Evolutionary conservation across 169 alveolate species (phyloP), one percentile per base, ranked within the genome.

Genomic region (Plasmodium gonderi): DNA sequence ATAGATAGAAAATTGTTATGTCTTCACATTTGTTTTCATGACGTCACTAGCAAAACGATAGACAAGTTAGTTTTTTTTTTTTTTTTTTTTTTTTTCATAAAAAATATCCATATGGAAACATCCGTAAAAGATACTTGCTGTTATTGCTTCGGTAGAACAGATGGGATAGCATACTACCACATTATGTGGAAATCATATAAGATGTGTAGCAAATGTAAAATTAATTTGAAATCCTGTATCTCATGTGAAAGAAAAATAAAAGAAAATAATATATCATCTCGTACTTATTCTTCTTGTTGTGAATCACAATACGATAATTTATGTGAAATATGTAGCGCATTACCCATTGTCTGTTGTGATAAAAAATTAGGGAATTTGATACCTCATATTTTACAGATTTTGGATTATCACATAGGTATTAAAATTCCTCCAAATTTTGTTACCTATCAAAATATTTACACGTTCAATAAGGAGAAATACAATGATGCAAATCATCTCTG

Each of bases 211-310:
- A 29, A 7, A n/a, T 80, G 91, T 45, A 80, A 64, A 64, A 40
- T 44, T 20, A 54, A 80, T 31, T 80, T 80, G 72, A 80, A 80
- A 20, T 40, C 60, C 3, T 80, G 91, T 44, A 7, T 80, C 47
- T 54, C 79, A 8, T 80, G 91, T 64, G 91, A 80, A 67, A 80
- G 72, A 33, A 80, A 80, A 80, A 80, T 80, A 20, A 80, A 80
- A 11, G 45, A 77, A 49, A 49, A 80, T 65, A 80, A n/a, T n/a
- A n/a, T n/a, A 14, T 1, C 42, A 42, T 33, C 67, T 20, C 44
- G 69, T 20, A 14, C 38, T 1, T 40, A 17, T 44, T 5, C 79
- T 31, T 68, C 67, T 64, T 80, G 91, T 8, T 80, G 91, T 64
- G 38, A 51, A 36, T 64, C 68, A 0, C 17, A 3, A 38, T 36